Evolutionary conservation across 441 rosid genomes (phyloP), one percentile per base, ranked within the genome.

Genomic region (Mallotus repandus): DNA sequence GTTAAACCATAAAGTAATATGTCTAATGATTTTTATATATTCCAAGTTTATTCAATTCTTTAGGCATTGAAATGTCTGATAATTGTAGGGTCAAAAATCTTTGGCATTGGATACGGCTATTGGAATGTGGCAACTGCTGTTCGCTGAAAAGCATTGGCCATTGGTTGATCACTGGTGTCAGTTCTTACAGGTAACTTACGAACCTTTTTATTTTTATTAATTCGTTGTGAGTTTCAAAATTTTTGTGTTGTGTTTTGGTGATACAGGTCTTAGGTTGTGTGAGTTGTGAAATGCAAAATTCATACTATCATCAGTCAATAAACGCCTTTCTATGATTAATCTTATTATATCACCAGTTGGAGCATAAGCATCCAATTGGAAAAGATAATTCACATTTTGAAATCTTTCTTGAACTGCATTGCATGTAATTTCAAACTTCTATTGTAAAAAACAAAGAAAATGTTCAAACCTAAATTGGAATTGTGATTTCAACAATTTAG

Each of bases 31-130:
- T 21, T 21, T 25, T 68, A 38, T 38, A 35, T 38, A 22, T 43
- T 29, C 68, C 35, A 38, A 38, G 7, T 38, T 38, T 38, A 38
- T 43, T 73, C 29, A 49, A 22, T 65, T 45, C 5, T 63, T 68
- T 9, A 60, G 65, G 8, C 25, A 9, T 18, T 69, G 22, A 54
- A 54, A 32, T 16, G 56, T 74, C 25, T 74, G n/a, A 55, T 63
- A 25, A 49, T 70, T 74, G 72, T 86, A 96, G 98, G 99, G 99
- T 73, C 97, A 96, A 80, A 96, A 96, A 77, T 93, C 98, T 66
- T 84, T 96, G 69, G 99, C 99, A 67, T 77, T 96, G 82, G 98
- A 96, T 84, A 90, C 97, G 21, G 97, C 97, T 60, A 96, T 96
- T 61, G 99, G 97, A 53, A 93, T 95, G 98, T 95, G 99, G 98